phyloP scores from a whole-genome alignment of 768 basidiomycete genomes.

The Leccinum imitatum region DNA sequence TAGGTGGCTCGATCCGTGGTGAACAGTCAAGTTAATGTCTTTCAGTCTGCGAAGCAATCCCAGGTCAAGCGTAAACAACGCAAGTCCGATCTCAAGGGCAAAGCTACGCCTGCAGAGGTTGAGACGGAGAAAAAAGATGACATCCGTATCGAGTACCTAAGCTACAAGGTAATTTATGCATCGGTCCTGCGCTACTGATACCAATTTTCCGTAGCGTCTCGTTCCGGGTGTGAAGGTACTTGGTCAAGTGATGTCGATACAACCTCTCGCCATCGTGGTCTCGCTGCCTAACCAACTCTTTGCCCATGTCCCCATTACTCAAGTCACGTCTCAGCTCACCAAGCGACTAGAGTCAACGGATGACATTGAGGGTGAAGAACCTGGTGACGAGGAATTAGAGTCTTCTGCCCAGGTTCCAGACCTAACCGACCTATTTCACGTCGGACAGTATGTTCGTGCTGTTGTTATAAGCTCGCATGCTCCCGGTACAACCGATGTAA shows the following conservation, averaged over 20 bases:
- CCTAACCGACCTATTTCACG: conserved; percentile 68
- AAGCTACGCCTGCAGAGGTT: conserved; percentile 23
- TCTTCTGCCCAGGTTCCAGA: conserved; percentile 52
- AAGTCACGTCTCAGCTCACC: conserved; percentile 82
- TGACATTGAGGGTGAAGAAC: conserved; percentile 44
- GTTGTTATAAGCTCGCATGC: conserved; percentile 69
- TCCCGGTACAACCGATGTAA: conserved; percentile 59
- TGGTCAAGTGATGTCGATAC: conserved; percentile 81
- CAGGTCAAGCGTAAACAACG: conserved; percentile 45
- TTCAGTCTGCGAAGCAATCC: conserved; percentile 43
- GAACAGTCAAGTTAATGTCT: conserved; percentile 10
- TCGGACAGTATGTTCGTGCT: conserved; percentile 86
- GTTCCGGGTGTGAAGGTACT: conserved; percentile 83
- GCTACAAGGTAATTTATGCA: conserved; percentile 71
- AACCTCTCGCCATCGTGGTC: conserved; percentile 85
- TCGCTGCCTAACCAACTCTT: conserved; percentile 96
- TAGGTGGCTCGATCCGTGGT: conserved; percentile 29
- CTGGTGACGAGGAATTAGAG: conserved; percentile 45
- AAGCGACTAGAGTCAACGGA: conserved; percentile 62
- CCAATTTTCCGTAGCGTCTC: conserved; percentile 55
- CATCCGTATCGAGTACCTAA: conserved; percentile 85
- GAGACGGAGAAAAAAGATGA: conserved; percentile 41
- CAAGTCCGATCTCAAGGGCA: conserved; percentile 43
- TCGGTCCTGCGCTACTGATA: background rate
- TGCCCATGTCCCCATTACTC: conserved; percentile 92